phyloP scores from a whole-genome alignment of 257 asterid genomes.

The Plantago ovata region DNA sequence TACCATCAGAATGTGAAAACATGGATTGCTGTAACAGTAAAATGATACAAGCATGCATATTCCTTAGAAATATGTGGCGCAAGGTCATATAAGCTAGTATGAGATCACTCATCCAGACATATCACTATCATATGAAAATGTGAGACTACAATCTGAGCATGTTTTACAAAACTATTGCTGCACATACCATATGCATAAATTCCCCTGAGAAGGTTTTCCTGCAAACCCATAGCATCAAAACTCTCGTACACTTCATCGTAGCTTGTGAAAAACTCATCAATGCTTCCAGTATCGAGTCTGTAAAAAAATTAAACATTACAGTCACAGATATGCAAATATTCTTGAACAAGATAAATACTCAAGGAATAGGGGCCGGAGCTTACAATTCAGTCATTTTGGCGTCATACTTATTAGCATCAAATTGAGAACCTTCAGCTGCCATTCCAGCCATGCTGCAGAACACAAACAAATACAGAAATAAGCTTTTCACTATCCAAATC shows the following conservation, averaged over 20 bases:
- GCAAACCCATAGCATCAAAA: constrained; percentile 59
- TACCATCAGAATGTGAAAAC: too few species aligned
- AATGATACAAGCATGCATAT: background rate
- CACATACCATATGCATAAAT: constrained; percentile 55
- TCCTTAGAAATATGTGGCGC: too few species aligned
- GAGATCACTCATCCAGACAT: background rate
- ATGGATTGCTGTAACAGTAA: too few species aligned
- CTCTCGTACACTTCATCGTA: constrained; percentile 60
- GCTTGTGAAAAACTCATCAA: constrained; percentile 47
- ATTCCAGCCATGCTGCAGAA: constrained; percentile 39
- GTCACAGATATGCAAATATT: too few species aligned
- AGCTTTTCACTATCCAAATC: background rate
- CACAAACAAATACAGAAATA: background rate
- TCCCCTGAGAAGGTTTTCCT: constrained; percentile 56
- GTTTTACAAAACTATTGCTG: too few species aligned
- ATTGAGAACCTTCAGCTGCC: constrained; percentile 47
- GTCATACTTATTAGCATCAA: constrained; percentile 41
- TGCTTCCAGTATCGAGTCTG: constrained; percentile 46
- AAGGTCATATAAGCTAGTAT: too few species aligned
- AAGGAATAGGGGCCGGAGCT: background rate
- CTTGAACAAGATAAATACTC: too few species aligned
- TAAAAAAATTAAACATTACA: constrained; percentile 1
- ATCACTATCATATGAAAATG: background rate
- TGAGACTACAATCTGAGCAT: background rate
- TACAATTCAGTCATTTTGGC: constrained; percentile 43